Percentiles rank a stretch among this genome's conserved stretches.
Evolutionary conservation across 768 basidiomycete species (phyloP).

Genomic region (Lactarius vividus): DNA sequence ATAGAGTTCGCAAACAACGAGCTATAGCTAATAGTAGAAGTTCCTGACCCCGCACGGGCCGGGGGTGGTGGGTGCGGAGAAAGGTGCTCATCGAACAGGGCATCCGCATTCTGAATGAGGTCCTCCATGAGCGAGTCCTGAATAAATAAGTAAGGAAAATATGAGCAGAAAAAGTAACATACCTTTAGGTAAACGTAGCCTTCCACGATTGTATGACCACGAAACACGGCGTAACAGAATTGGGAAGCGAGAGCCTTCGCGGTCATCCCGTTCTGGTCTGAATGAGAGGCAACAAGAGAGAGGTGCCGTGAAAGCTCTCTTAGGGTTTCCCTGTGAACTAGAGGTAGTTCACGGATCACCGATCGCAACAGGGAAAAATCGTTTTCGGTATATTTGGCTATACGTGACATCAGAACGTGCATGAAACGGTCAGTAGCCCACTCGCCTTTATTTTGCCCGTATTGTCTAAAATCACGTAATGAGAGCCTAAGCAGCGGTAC

Average conservation of each 20-base stretch:
- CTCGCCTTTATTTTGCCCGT: conserved; percentile 71
- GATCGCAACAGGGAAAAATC: conserved; percentile 72
- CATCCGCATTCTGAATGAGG: conserved; percentile 64
- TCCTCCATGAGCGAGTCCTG: conserved; percentile 81
- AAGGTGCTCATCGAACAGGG: conserved; percentile 60
- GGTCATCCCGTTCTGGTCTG: conserved; percentile 90
- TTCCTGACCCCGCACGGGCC: conserved; percentile 33
- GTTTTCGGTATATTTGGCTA: conserved; percentile 69
- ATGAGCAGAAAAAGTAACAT: conserved; percentile 4
- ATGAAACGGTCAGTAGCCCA: not conserved
- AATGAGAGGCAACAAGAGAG: conserved; percentile 59
- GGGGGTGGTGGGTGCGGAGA: conserved; percentile 64
- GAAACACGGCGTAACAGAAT: conserved; percentile 85
- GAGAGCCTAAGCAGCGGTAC: conserved; percentile 88
- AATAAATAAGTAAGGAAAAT: not conserved
- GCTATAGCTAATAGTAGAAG: too few species aligned
- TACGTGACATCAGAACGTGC: not conserved
- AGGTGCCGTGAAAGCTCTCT: conserved; percentile 81
- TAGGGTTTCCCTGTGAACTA: conserved; percentile 82
- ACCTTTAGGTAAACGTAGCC: conserved; percentile 79
- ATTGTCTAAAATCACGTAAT: conserved; percentile 75
- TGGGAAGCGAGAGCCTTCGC: conserved; percentile 88
- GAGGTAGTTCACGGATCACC: conserved; percentile 79
- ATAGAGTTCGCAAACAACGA: too few species aligned
- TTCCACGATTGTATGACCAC: conserved; percentile 85